These are phyloP conservation scores for Plantago major DNA, from an alignment of 257 asterid species.

Conservation along the genomic window DNA sequence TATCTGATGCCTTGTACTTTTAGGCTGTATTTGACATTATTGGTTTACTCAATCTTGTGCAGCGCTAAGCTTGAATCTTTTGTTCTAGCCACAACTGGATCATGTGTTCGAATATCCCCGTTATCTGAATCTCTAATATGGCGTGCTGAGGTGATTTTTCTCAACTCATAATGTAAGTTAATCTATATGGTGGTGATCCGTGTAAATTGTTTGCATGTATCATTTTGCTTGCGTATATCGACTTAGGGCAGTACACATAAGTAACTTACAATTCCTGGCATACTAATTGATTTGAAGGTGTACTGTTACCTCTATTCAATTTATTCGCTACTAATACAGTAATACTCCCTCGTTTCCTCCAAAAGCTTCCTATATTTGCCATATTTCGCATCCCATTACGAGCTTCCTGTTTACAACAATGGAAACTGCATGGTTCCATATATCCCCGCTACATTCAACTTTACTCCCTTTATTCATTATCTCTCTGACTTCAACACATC, in stretches of 20 bases:
- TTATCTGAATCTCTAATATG: slow-evolving; percentile 76
- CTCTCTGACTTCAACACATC: no score
- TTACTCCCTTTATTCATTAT: no score
- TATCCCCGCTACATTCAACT: no score
- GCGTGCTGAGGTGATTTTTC: slow-evolving; percentile 80
- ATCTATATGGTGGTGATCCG: slow-evolving; percentile 7
- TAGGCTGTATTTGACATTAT: slow-evolving; percentile 14
- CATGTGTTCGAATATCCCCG: slow-evolving; percentile 60
- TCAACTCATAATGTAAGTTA: slow-evolving; percentile 19
- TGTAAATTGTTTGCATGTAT: not conserved
- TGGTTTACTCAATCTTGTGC: slow-evolving; percentile 32
- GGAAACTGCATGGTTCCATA: no score
- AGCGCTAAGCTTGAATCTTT: slow-evolving; percentile 52
- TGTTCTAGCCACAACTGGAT: slow-evolving; percentile 49
- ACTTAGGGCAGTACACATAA: not conserved
- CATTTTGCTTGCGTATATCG: not conserved
- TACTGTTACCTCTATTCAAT: not conserved
- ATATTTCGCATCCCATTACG: no score
- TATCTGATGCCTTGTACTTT: slow-evolving; percentile 13
- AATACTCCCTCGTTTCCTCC: no score
- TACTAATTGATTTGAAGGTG: not conserved
- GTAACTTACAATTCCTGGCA: not conserved
- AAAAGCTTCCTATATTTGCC: no score
- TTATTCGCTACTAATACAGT: no score
- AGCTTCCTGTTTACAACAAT: no score